Conservation (phyloP, 73 alveolate genomes). For the Paramecium sexaurelia region DNA sequence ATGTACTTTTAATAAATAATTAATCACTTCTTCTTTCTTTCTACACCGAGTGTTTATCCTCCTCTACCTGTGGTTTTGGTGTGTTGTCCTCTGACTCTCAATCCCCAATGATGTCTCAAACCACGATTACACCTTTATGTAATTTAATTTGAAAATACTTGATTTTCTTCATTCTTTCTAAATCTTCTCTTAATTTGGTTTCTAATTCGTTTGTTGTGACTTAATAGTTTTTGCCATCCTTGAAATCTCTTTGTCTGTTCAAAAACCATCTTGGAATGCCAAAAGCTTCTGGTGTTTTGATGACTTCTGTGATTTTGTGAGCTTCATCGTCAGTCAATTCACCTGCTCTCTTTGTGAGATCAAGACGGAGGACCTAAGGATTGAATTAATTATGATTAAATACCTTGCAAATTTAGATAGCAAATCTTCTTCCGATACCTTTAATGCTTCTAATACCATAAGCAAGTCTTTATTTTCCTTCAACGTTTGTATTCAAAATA, state of each 20-base stretch:
- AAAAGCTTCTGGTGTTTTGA: constrained; percentile 95
- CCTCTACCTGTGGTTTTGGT: constrained; percentile 99
- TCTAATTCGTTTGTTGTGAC: constrained; percentile 92
- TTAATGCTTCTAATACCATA: constrained; percentile 96
- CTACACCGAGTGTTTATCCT: constrained; percentile 98
- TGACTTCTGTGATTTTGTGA: constrained; percentile 93
- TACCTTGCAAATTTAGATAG: constrained; percentile 88
- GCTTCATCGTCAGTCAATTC: constrained; percentile 97
- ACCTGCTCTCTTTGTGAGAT: constrained; percentile 95
- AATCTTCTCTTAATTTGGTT: constrained; percentile 96
- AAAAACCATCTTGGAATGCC: constrained; percentile 98
- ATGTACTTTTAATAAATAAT: background rate
- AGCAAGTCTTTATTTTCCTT: constrained; percentile 97
- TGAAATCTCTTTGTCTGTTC: constrained; percentile 95
- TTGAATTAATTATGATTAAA: constrained; percentile 36
- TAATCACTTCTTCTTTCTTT: constrained; percentile 91
- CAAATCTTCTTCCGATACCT: constrained; percentile 98
- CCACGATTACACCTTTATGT: constrained; percentile 90
- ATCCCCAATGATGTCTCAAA: constrained; percentile 97
- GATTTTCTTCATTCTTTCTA: constrained; percentile 99
- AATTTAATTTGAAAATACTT: constrained; percentile 45
- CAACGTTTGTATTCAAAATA: constrained; percentile 98
- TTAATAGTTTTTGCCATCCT: constrained; percentile 92
- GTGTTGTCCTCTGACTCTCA: constrained; percentile 99
- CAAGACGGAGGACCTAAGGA: constrained; percentile 73